Conservation (phyloP, 129 eudicot species). For the Helianthus annuus region DNA sequence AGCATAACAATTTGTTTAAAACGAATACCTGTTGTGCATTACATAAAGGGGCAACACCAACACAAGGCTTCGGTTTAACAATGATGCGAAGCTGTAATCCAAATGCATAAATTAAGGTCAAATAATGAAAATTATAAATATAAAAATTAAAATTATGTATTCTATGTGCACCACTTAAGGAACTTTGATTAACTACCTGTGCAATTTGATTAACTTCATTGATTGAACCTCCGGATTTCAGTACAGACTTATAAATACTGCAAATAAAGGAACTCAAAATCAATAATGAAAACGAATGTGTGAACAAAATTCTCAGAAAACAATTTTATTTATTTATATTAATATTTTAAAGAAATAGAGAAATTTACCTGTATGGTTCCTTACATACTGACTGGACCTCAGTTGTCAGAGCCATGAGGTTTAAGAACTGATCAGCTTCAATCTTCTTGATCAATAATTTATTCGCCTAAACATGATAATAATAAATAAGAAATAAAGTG, state of each 20-base stretch:
- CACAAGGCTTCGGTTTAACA: constrained; percentile 81
- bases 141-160: not conserved
- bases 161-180: constrained; percentile 11
- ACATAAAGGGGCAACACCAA: constrained; percentile 82
- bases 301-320: not conserved
- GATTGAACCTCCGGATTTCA: constrained; percentile 72
- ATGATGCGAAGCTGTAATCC: constrained; percentile 77
- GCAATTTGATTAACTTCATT: constrained; percentile 85
- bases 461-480: constrained; percentile 60
- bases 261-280: constrained; percentile 32
- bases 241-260: constrained; percentile 81
- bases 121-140: not conserved
- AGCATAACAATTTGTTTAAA: constrained; percentile 3
- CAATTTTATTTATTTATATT: not conserved
- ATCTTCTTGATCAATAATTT: constrained; percentile 75
- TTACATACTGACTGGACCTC: constrained; percentile 79
- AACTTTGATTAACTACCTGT: constrained; percentile 52
- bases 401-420: constrained; percentile 60
- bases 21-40: constrained; percentile 75
- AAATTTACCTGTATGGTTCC: constrained; percentile 90
- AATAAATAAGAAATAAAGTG: constrained; percentile 18
- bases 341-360: constrained; percentile 11
- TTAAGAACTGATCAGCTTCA: constrained; percentile 81
- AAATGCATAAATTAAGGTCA: constrained; percentile 22
- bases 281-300: constrained; percentile 12